Evolutionary conservation across 2,329 filamentous ascomycete species (phyloP).

Genomic region (Geosmithia flava): DNA sequence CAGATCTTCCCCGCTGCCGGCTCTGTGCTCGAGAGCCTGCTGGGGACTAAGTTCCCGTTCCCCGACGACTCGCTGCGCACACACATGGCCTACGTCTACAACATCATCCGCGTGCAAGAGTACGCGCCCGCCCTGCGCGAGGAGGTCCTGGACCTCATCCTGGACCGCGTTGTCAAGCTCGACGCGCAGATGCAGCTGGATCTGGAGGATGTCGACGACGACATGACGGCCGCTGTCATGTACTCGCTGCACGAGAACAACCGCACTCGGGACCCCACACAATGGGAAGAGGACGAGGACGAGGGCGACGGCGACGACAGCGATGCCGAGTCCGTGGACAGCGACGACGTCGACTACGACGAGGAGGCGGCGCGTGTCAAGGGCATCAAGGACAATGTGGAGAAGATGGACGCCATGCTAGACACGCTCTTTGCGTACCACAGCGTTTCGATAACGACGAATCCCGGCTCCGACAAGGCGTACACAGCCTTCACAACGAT

Average conservation of each 20-base stretch:
- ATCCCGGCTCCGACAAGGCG: slow-evolving; percentile 55
- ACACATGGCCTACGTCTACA: slow-evolving; percentile 83
- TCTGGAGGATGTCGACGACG: slow-evolving; percentile 84
- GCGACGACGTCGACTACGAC: slow-evolving; percentile 56
- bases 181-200: slow-evolving; percentile 94
- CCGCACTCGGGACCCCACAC: slow-evolving; percentile 5
- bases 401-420: slow-evolving; percentile 84
- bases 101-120: slow-evolving; percentile 63
- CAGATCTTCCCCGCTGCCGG: slow-evolving; percentile 72
- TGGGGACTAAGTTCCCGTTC: slow-evolving; percentile 61
- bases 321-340: slow-evolving; percentile 59
- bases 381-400: slow-evolving; percentile 66
- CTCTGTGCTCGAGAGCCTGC: slow-evolving; percentile 52
- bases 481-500: slow-evolving; percentile 67
- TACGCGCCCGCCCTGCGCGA: slow-evolving; percentile 70
- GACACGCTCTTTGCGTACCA: slow-evolving; percentile 82
- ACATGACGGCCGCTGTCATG: slow-evolving; percentile 63
- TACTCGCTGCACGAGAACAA: slow-evolving; percentile 26
- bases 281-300: slow-evolving; percentile 40
- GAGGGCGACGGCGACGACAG: slow-evolving; percentile 42
- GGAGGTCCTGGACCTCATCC: slow-evolving; percentile 72
- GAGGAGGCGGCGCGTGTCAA: slow-evolving; percentile 53
- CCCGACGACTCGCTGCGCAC: slow-evolving; percentile 62
- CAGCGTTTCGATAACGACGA: slow-evolving; percentile 50
- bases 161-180: slow-evolving; percentile 80